phyloP scores from a whole-genome alignment of 306 rosid genomes.

The Cercis canadensis region DNA sequence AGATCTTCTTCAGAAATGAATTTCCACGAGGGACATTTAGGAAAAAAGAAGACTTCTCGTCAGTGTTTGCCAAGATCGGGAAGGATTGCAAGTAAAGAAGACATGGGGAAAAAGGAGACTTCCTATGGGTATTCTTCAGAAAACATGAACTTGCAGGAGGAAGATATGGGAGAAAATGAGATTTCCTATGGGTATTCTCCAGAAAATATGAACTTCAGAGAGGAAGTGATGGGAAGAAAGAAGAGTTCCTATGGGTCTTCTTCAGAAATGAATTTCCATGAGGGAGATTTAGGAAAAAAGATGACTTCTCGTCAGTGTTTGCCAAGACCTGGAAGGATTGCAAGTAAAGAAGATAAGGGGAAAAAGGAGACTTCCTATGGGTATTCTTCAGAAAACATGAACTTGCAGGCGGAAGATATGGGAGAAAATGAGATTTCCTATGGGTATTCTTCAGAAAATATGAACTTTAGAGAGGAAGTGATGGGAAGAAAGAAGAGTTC shows the following conservation, averaged over 20 bases:
- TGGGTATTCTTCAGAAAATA: not conserved
- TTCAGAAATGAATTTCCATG: not conserved
- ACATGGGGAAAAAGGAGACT: too few relatives aligned
- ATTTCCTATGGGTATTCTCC: not conserved
- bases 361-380: too few relatives aligned
- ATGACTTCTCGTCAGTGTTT: too few relatives aligned
- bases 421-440: not conserved
- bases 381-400: conserved; percentile 12
- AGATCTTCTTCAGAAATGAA: not conserved
- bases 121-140: conserved; percentile 23
- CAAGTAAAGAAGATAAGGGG: too few relatives aligned
- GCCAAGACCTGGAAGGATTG: not conserved
- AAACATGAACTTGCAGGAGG: not conserved
- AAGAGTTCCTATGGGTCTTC: not conserved
- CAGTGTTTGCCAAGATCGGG: too few relatives aligned
- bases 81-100: conserved; percentile 20
- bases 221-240: conserved; percentile 17
- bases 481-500: conserved; percentile 35
- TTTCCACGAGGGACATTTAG: too few relatives aligned
- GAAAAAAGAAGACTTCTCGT: too few relatives aligned
- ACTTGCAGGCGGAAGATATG: not conserved
- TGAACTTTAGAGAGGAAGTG: conserved; percentile 30
- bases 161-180: not conserved
- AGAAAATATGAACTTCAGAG: not conserved
- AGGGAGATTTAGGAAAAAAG: too few relatives aligned